phyloP scores from a whole-genome alignment of 805 yeast species.

The Schizosaccharomyces japonicus region DNA sequence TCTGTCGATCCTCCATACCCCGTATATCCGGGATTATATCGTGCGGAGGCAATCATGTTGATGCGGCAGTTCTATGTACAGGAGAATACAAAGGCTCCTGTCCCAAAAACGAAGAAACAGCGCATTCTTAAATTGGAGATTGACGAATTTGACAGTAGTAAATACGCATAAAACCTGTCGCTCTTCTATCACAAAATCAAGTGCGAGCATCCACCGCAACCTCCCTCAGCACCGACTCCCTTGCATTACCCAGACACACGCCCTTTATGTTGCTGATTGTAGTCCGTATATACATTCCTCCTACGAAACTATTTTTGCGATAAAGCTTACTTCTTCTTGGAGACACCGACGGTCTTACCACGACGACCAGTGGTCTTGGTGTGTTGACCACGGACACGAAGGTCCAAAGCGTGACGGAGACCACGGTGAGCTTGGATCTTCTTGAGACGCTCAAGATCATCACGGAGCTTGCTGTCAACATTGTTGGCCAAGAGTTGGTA shows the following conservation, averaged over 20 bases:
- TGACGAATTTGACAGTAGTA: constrained; percentile 15
- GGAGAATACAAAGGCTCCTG: constrained; percentile 71
- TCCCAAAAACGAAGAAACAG: constrained; percentile 45
- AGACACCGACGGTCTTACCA: constrained; percentile 31
- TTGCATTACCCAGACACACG: no score
- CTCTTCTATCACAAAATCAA: no score
- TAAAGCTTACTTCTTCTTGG: constrained; percentile 19
- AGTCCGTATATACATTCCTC: no score
- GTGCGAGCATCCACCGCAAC: no score
- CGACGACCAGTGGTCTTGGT: constrained; percentile 99
- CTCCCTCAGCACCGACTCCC: no score
- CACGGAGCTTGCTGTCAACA: constrained; percentile 98
- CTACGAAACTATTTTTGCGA: not conserved
- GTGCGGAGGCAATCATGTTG: constrained; percentile 63
- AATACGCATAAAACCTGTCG: no score
- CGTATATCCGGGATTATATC: constrained; percentile 52
- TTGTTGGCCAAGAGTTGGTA: constrained; percentile 96
- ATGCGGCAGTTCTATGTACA: constrained; percentile 63
- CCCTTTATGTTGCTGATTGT: no score
- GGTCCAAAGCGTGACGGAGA: constrained; percentile 99
- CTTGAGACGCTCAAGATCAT: constrained; percentile 98
- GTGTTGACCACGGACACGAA: constrained; percentile 99
- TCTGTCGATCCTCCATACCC: constrained; percentile 20
- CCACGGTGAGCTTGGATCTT: constrained; percentile 99
- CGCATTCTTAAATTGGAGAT: constrained; percentile 25